Percentiles rank a stretch among this genome's conserved stretches.
These are phyloP conservation scores for Yamadazyma blattariae DNA, from an alignment of 1,139 yeast genomes.

Conservation along the genomic window DNA sequence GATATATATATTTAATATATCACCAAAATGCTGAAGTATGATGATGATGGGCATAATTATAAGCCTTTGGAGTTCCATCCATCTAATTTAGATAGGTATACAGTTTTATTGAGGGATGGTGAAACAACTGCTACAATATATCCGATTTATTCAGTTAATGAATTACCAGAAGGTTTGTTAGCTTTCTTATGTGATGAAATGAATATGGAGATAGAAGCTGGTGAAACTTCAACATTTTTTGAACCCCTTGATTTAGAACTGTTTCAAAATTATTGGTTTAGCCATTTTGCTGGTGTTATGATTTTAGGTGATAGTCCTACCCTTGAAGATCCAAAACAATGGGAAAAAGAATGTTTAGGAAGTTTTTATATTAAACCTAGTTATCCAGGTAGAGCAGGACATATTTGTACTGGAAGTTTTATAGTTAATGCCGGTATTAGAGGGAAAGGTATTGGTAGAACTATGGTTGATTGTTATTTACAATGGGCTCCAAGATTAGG, in stretches of 20 bases:
- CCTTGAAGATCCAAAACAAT: conserved; percentile 59
- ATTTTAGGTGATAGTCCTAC: conserved; percentile 70
- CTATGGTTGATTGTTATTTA: conserved; percentile 75
- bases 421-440: conserved; percentile 89
- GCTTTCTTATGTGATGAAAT: conserved; percentile 87
- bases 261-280: conserved; percentile 84
- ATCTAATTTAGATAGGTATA: conserved; percentile 37
- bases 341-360: conserved; percentile 92
- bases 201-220: conserved; percentile 87
- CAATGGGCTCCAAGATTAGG: conserved; percentile 93
- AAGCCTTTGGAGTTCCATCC: conserved; percentile 6
- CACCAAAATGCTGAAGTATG: conserved; percentile 8
- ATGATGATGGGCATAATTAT: not conserved
- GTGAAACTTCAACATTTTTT: conserved; percentile 83
- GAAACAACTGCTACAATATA: conserved; percentile 91
- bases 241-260: conserved; percentile 72
- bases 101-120: conserved; percentile 80
- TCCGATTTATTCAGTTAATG: conserved; percentile 66
- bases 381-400: conserved; percentile 90
- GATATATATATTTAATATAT: too few relatives aligned
- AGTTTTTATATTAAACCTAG: conserved; percentile 81
- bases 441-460: conserved; percentile 89
- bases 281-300: conserved; percentile 83
- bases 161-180: conserved; percentile 72
- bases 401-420: conserved; percentile 88